A percentile compares a stretch with the other conserved stretches of the same genome.
These are phyloP conservation scores for Casaregolazyma suthepensis DNA, from an alignment of 1,139 yeast genomes.

Conservation along the genomic window DNA sequence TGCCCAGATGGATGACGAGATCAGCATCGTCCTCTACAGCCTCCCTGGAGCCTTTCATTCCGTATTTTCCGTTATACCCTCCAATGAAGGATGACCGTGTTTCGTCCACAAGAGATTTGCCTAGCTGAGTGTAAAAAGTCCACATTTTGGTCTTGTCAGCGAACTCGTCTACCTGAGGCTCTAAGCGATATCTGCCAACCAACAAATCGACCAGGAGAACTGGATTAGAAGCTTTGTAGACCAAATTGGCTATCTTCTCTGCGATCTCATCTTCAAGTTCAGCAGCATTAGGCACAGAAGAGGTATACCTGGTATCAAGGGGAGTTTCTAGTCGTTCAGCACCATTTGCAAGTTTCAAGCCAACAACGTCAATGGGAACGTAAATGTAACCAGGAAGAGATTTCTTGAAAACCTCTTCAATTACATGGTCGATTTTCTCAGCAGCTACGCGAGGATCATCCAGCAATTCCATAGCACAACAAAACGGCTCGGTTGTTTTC, in stretches of 20 bases:
- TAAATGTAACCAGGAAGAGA: constrained; percentile 77
- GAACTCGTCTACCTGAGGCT: constrained; percentile 40
- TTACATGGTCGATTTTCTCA: constrained; percentile 59
- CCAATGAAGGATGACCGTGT: constrained; percentile 54
- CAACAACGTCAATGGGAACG: constrained; percentile 65
- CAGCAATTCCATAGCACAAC: constrained; percentile 55
- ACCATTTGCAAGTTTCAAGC: constrained; percentile 36
- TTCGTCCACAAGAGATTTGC: constrained; percentile 61
- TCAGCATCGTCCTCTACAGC: constrained; percentile 34
- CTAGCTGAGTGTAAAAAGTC: constrained; percentile 43
- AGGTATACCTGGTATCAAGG: constrained; percentile 25
- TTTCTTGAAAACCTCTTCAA: constrained; percentile 46
- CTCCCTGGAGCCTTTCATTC: constrained; percentile 40
- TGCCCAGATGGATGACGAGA: constrained; percentile 36
- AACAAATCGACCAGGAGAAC: constrained; percentile 62
- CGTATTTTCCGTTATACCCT: constrained; percentile 49
- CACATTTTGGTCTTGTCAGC: constrained; percentile 42
- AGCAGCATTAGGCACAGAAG: constrained; percentile 27
- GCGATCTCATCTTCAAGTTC: constrained; percentile 39
- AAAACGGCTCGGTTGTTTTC: constrained; percentile 52
- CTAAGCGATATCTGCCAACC: constrained; percentile 47
- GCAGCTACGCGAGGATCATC: constrained; percentile 45
- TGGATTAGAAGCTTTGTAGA: constrained; percentile 52
- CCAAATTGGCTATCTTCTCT: constrained; percentile 40
- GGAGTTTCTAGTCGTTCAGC: constrained; percentile 30